These are phyloP conservation scores for Lachancea cidri DNA, from an alignment of 805 yeast genomes.

Conservation along the genomic window DNA sequence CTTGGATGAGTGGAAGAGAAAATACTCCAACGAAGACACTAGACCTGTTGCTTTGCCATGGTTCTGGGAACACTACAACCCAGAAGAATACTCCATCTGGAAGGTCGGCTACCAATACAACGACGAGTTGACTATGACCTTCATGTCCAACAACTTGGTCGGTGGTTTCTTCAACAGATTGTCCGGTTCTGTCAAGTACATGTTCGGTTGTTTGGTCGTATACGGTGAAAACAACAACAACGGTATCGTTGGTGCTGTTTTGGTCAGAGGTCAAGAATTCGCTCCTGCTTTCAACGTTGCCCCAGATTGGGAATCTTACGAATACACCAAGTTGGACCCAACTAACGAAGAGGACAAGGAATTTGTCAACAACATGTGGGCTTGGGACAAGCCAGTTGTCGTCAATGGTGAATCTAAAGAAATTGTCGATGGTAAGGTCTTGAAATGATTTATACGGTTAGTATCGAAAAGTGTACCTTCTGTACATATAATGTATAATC, in stretches of 20 bases:
- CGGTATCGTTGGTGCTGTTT: slow-evolving; percentile 90
- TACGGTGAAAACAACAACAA: slow-evolving; percentile 97
- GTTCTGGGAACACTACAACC: slow-evolving; percentile 93
- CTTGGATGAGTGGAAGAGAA: slow-evolving; percentile 90
- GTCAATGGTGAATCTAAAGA: slow-evolving; percentile 78
- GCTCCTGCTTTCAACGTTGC: slow-evolving; percentile 94
- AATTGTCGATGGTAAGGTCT: slow-evolving; percentile 96
- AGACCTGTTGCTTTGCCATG: slow-evolving; percentile 88
- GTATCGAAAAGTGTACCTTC: neutral
- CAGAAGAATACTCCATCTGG: slow-evolving; percentile 90
- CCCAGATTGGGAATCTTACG: slow-evolving; percentile 97
- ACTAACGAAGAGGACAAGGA: slow-evolving; percentile 71
- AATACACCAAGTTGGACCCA: slow-evolving; percentile 77
- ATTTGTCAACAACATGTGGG: slow-evolving; percentile 88
- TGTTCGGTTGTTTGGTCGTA: slow-evolving; percentile 87
- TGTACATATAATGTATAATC: neutral
- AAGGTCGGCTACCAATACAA: slow-evolving; percentile 93
- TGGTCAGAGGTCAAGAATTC: slow-evolving; percentile 88
- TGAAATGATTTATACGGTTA: slow-evolving; percentile 51
- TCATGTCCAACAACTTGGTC: slow-evolving; percentile 95
- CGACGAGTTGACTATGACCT: slow-evolving; percentile 90
- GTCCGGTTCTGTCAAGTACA: slow-evolving; percentile 78
- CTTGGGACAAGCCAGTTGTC: slow-evolving; percentile 94
- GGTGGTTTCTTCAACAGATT: slow-evolving; percentile 98
- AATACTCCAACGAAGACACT: slow-evolving; percentile 93